These are phyloP conservation scores for Poa pratensis DNA, from an alignment of 176 grass and related monocot genomes.

Conservation along the genomic window DNA sequence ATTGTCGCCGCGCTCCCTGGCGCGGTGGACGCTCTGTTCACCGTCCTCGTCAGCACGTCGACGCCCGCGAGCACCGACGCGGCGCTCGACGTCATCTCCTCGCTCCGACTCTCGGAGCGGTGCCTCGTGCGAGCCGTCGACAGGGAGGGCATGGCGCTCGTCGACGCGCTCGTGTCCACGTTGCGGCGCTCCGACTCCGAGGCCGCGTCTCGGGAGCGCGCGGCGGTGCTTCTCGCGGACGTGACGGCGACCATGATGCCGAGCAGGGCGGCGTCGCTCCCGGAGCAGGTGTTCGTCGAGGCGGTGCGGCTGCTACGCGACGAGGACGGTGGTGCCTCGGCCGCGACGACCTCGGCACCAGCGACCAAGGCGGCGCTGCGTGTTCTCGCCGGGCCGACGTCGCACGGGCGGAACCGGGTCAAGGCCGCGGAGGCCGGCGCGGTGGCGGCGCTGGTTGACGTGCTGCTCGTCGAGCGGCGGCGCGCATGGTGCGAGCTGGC, in stretches of 20 bases:
- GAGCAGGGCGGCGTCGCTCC: conserved; percentile 28
- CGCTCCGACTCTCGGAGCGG: conserved; percentile 51
- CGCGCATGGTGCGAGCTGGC: conserved; percentile 52
- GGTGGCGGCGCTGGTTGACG: conserved; percentile 51
- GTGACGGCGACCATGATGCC: conserved; percentile 40
- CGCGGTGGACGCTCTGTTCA: conserved; percentile 19
- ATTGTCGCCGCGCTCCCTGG: conserved; percentile 41
- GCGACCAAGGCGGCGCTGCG: conserved; percentile 59
- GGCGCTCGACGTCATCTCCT: conserved; percentile 51
- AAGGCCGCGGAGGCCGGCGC: conserved; percentile 70
- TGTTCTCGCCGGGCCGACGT: conserved; percentile 32
- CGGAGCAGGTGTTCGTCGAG: conserved; percentile 49
- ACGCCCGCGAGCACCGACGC: conserved; percentile 8
- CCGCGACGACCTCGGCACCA: neutral
- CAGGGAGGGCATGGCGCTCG: conserved; percentile 37
- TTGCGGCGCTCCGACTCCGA: conserved; percentile 47
- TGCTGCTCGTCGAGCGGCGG: conserved; percentile 49
- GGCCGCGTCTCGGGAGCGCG: conserved; percentile 42
- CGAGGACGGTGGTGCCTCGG: neutral
- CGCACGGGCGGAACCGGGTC: conserved; percentile 61
- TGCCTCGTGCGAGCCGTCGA: conserved; percentile 27
- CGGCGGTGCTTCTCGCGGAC: conserved; percentile 49
- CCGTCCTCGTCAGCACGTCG: neutral
- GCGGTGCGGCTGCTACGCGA: conserved; percentile 49
- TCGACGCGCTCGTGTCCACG: conserved; percentile 44